Evolutionary conservation across 208 protist species (phyloP), one percentile per base, ranked within the genome.

Genomic region (Trypanosoma mega): DNA sequence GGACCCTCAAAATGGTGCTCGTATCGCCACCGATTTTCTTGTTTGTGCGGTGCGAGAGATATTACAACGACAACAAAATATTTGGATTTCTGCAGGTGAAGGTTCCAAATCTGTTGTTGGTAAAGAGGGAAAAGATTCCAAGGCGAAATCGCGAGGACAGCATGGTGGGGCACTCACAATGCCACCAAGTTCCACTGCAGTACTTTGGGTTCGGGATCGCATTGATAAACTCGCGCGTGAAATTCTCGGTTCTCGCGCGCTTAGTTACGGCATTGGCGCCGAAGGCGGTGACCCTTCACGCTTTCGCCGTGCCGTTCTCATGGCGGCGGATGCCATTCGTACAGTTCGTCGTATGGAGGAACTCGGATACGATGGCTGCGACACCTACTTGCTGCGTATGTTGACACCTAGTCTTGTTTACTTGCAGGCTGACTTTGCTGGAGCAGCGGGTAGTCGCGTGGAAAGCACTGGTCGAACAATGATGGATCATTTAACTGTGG

Each of bases 211-310:
- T 47, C 84, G 78, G 1, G 51, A 70, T 23, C 85, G 84, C 33
- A 50, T 91, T 37, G 76, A 89, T 67, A 71, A 69, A 52, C 82
- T 91, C 47, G 81, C 80, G 12, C 65, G 60, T 31, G 78, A 90
- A 29, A 76, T 94, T n/a, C 63, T 94, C 24, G 68, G 73, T 18
- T 67, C 81, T 7, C 80, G 87, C 21, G 72, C 83, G 63, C 70
- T 94, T 26, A 91, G 81, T 74, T 86, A 90, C 57, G 79, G 83
- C 55, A 83, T 73, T 30, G 85, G 78, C 20, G 78, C 82, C 21
- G 87, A 90, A 51, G 87, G 84, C 51, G 84, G 77, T 39, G 82
- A 94, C 64, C 78, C 84, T 0, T 87, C 80, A 2, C 83, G 85
- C 48, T 76, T 94, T 52, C 77, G 76, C 31, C 84, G 85, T 23